Percentiles rank a stretch among this genome's conserved stretches.
phyloP scores from a whole-genome alignment of 371 early-diverging fungal genomes.

The Choanephora cucurbitarum region DNA sequence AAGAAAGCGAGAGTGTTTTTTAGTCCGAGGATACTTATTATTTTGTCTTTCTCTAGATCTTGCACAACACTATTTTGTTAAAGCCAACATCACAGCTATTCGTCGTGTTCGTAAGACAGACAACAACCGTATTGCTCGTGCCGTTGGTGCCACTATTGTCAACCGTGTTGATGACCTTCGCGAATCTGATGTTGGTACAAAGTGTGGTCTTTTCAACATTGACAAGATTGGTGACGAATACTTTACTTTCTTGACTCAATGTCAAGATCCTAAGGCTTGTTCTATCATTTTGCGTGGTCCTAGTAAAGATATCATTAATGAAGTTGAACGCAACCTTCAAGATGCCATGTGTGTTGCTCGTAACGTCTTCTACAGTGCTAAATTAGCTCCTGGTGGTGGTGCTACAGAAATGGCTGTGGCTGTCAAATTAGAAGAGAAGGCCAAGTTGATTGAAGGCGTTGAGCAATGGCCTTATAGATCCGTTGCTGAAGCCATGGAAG shows the following conservation, averaged over 20 bases:
- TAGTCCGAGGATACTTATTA: background rate
- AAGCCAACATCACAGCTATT: conserved; percentile 98
- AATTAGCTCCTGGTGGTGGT: conserved; percentile 98
- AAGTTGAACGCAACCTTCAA: conserved; percentile 99
- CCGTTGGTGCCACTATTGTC: conserved; percentile 97
- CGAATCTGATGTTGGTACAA: conserved; percentile 93
- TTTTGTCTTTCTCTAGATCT: conserved; percentile 60
- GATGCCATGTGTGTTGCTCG: conserved; percentile 99
- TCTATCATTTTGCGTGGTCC: conserved; percentile 98
- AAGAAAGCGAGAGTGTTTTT: background rate
- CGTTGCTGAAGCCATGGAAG: conserved; percentile 95
- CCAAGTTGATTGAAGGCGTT: conserved; percentile 88
- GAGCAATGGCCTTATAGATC: conserved; percentile 97
- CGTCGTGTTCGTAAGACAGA: conserved; percentile 99
- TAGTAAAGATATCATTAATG: conserved; percentile 98
- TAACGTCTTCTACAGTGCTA: conserved; percentile 95
- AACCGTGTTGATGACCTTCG: conserved; percentile 97
- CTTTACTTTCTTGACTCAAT: conserved; percentile 94
- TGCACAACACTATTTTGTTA: conserved; percentile 97
- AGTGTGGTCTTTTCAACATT: conserved; percentile 95
- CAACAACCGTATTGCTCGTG: conserved; percentile 98
- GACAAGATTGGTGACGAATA: conserved; percentile 99
- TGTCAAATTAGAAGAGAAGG: conserved; percentile 86
- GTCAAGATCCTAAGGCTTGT: conserved; percentile 98
- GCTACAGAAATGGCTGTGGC: conserved; percentile 99